Conservation (phyloP, 2,329 filamentous ascomycete species). For the Aspergillus uvarum region DNA sequence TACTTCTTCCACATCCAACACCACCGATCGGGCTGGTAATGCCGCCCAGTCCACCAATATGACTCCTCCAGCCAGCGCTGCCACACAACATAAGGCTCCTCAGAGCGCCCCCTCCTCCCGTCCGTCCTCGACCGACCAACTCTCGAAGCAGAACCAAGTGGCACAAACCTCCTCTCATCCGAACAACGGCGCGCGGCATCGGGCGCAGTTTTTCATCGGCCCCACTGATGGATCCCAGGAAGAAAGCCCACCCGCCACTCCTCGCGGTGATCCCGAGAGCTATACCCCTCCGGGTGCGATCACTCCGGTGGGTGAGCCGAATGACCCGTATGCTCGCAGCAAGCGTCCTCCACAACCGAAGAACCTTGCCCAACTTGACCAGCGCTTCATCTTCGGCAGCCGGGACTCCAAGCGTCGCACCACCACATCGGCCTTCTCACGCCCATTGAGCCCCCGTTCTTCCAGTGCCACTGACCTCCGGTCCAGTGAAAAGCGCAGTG, state of each 20-base stretch:
- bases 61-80: conserved; percentile 49
- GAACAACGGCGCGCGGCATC: conserved; percentile 49
- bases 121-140: conserved; percentile 42
- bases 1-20: conserved; percentile 31
- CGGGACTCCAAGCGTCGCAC: conserved; percentile 67
- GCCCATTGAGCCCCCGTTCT: conserved; percentile 47
- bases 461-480: conserved; percentile 44
- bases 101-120: conserved; percentile 42
- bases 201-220: conserved; percentile 57
- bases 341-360: conserved; percentile 70
- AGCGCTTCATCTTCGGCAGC: conserved; percentile 78
- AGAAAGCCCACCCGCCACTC: conserved; percentile 62
- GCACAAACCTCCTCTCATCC: conserved; percentile 46
- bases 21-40: conserved; percentile 32
- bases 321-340: conserved; percentile 84
- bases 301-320: conserved; percentile 73
- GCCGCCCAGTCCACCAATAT: conserved; percentile 40
- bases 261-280: conserved; percentile 44
- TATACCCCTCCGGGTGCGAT: conserved; percentile 67
- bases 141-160: conserved; percentile 44
- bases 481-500: conserved; percentile 52
- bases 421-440: conserved; percentile 53
- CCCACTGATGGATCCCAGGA: conserved; percentile 56
- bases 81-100: conserved; percentile 29
- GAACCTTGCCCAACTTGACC: conserved; percentile 68